Evolutionary conservation across 768 basidiomycete species (phyloP).

Genomic region (Daedaleopsis nitida): DNA sequence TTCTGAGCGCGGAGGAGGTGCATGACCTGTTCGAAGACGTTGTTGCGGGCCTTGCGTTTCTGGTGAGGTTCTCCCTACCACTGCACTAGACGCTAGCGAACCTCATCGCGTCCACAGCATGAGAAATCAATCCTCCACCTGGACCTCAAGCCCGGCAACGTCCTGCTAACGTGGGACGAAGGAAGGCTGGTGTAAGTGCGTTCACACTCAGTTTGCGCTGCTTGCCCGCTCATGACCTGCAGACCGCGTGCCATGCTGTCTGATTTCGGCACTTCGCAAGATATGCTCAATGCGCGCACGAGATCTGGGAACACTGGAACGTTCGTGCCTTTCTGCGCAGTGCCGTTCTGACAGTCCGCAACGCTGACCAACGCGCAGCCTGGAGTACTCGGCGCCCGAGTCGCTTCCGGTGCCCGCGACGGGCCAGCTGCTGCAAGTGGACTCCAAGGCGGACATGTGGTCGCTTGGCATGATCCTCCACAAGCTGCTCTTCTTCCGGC

Average conservation of each 20-base stretch:
- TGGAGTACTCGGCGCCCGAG: constrained; percentile 91
- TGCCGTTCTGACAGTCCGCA: not conserved
- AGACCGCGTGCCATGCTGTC: constrained; percentile 95
- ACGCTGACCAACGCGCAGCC: constrained; percentile 37
- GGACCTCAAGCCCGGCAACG: constrained; percentile 93
- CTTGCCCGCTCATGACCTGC: not conserved
- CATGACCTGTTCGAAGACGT: constrained; percentile 81
- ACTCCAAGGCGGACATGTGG: constrained; percentile 96
- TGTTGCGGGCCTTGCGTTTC: constrained; percentile 81
- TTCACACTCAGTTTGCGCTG: not conserved
- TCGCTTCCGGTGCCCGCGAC: constrained; percentile 70
- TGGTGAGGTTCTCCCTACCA: constrained; percentile 47
- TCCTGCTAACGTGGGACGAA: constrained; percentile 90
- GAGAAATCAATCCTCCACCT: constrained; percentile 86
- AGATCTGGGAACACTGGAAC: constrained; percentile 96
- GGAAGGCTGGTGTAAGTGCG: constrained; percentile 70
- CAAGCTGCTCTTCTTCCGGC: constrained; percentile 87
- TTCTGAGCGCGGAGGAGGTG: constrained; percentile 85
- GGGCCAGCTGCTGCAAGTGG: constrained; percentile 67
- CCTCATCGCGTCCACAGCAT: constrained; percentile 50
- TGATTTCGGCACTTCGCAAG: constrained; percentile 93
- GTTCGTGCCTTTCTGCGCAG: constrained; percentile 43
- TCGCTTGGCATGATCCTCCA: constrained; percentile 95
- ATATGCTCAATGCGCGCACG: constrained; percentile 73
- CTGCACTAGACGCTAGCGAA: not conserved